A percentile compares a stretch with the other conserved stretches of the same genome.
phyloP scores from a whole-genome alignment of 129 eudicot species.

The Cynara cardunculus region DNA sequence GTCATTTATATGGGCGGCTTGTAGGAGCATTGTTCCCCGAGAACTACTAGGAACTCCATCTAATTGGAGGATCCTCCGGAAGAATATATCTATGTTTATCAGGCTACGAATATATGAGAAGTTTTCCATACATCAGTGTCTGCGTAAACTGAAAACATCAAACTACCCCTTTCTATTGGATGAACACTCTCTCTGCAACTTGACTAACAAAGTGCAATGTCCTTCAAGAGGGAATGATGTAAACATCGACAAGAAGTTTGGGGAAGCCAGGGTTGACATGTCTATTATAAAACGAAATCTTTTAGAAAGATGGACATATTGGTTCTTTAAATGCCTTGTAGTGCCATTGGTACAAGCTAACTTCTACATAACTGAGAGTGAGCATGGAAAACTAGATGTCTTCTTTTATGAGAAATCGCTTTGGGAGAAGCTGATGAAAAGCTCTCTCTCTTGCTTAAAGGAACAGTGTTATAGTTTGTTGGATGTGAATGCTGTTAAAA shows the following conservation, averaged over 20 bases:
- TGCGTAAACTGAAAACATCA: conserved; percentile 51
- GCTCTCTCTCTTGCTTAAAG: conserved; percentile 32
- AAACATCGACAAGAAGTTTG: background rate
- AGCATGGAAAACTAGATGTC: conserved; percentile 65
- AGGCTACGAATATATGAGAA: conserved; percentile 64
- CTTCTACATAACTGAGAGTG: conserved; percentile 88
- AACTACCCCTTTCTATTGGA: conserved; percentile 47
- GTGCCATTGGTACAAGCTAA: conserved; percentile 73
- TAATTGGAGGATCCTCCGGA: conserved; percentile 53
- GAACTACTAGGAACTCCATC: conserved; percentile 56
- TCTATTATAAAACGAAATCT: conserved; percentile 34
- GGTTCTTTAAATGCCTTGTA: conserved; percentile 60
- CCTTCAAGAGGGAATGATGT: background rate
- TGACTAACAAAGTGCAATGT: background rate
- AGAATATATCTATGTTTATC: conserved; percentile 58
- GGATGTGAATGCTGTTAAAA: conserved; percentile 28
- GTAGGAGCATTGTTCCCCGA: conserved; percentile 67
- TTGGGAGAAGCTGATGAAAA: conserved; percentile 62
- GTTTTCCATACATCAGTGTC: conserved; percentile 64
- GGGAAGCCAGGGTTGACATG: conserved; percentile 5
- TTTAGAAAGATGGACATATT: conserved; percentile 59
- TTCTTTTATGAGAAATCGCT: conserved; percentile 54
- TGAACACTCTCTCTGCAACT: conserved; percentile 32
- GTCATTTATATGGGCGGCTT: conserved; percentile 87
- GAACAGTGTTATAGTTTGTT: conserved; percentile 39